phyloP scores from a whole-genome alignment of 805 yeast genomes.

The Deakozyma indianensis region DNA sequence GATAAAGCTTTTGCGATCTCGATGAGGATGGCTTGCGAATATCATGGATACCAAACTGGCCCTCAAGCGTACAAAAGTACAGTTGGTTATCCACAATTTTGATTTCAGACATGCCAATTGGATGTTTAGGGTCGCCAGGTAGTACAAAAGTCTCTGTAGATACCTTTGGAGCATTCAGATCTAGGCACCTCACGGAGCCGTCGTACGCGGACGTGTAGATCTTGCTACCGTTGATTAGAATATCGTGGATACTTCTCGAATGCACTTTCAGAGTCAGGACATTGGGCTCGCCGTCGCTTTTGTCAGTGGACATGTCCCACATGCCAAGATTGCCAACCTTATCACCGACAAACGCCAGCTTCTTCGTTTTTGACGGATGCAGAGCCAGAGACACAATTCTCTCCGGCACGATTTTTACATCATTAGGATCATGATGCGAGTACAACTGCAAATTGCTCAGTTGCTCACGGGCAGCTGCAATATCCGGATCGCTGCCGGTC shows the following conservation, averaged over 20 bases:
- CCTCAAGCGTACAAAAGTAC: slow-evolving; percentile 65
- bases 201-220: slow-evolving; percentile 71
- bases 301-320: slow-evolving; percentile 54
- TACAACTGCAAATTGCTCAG: slow-evolving; percentile 38
- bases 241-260: slow-evolving; percentile 54
- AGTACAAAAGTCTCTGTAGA: slow-evolving; percentile 49
- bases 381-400: slow-evolving; percentile 61
- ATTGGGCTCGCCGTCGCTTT: slow-evolving; percentile 24
- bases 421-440: slow-evolving; percentile 49
- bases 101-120: slow-evolving; percentile 64
- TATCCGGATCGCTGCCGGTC: slow-evolving; percentile 36
- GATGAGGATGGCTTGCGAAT: slow-evolving; percentile 31
- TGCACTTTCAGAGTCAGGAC: slow-evolving; percentile 61
- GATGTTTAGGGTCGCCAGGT: slow-evolving; percentile 28
- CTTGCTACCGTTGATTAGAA: slow-evolving; percentile 39
- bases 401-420: slow-evolving; percentile 48
- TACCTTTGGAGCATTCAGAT: slow-evolving; percentile 38
- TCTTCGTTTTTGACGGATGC: slow-evolving; percentile 56
- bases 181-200: slow-evolving; percentile 67
- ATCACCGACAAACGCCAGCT: slow-evolving; percentile 75
- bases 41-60: slow-evolving; percentile 68
- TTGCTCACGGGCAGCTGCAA: slow-evolving; percentile 37
- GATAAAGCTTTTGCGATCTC: slow-evolving; percentile 23
- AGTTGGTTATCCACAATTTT: slow-evolving; percentile 42
- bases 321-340: slow-evolving; percentile 75